A percentile compares a stretch with the other conserved stretches of the same genome.
Evolutionary conservation across 1,284 basidiomycete species (phyloP).

Genomic region (Flammula alnicola): DNA sequence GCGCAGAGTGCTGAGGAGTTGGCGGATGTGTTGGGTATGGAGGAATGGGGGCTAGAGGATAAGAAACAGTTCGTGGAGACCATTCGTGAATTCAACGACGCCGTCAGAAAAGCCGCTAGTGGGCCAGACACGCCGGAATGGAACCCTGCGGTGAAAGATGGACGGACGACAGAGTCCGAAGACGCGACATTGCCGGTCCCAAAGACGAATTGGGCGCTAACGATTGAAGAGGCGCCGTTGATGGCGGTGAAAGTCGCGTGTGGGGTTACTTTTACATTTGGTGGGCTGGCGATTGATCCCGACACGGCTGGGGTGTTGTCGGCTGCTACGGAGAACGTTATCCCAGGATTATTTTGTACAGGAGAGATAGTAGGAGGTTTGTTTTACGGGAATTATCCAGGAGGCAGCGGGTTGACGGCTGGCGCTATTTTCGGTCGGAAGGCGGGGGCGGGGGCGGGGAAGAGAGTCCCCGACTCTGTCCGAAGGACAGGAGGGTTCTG

Average conservation of each 20-base stretch:
- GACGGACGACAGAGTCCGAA: constrained; percentile 47
- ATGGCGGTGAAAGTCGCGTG: constrained; percentile 69
- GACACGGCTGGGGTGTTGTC: constrained; percentile 55
- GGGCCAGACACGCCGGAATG: constrained; percentile 34
- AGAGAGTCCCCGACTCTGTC: constrained; percentile 2
- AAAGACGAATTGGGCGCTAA: constrained; percentile 66
- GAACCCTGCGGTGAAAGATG: constrained; percentile 69
- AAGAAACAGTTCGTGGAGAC: constrained; percentile 49
- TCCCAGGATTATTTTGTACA: constrained; percentile 62
- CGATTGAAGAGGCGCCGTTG: constrained; percentile 56
- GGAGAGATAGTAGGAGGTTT: constrained; percentile 71
- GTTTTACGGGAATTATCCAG: constrained; percentile 68
- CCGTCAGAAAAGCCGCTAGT: constrained; percentile 44
- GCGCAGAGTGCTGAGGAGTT: constrained; percentile 55
- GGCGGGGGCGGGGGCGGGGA: constrained; percentile 54
- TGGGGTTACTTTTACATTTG: constrained; percentile 75
- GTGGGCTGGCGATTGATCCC: constrained; percentile 63
- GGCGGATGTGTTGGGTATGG: constrained; percentile 47
- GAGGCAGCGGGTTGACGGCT: constrained; percentile 68
- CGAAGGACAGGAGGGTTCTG: too few relatives aligned
- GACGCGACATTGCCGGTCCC: constrained; percentile 30
- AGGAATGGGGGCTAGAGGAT: constrained; percentile 57
- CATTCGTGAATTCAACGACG: constrained; percentile 53
- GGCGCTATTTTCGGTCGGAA: constrained; percentile 70
- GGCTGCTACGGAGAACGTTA: constrained; percentile 41